phyloP scores from a whole-genome alignment of 1,284 basidiomycete genomes.

The Rhizoctonia solani region DNA sequence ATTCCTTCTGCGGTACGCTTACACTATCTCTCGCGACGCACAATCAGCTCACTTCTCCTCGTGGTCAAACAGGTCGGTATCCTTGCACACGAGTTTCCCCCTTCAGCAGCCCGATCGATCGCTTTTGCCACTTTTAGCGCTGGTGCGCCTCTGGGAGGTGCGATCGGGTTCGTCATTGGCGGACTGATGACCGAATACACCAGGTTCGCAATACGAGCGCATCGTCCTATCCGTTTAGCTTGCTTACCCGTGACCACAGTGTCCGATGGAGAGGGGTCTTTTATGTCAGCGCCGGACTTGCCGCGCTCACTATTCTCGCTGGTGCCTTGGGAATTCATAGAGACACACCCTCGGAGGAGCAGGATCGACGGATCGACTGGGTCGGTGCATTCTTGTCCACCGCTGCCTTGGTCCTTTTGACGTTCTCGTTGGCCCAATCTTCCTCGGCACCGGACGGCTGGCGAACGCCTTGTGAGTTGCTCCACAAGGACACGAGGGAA shows the following conservation, averaged over 20 bases:
- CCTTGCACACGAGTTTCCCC: constrained; percentile 73
- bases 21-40: not conserved
- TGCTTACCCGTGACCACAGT: constrained; percentile 46
- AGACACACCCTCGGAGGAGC: constrained; percentile 44
- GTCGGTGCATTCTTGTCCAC: constrained; percentile 79
- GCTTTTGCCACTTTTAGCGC: constrained; percentile 80
- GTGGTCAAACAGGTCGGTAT: constrained; percentile 71
- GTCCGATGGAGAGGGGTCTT: constrained; percentile 66
- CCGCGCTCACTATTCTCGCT: constrained; percentile 54
- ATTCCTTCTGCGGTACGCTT: constrained; percentile 67
- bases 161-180: constrained; percentile 68
- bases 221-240: too few relatives aligned
- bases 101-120: constrained; percentile 63
- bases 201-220: too few relatives aligned
- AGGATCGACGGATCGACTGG: constrained; percentile 77
- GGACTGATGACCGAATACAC: constrained; percentile 73
- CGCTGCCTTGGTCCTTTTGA: constrained; percentile 72
- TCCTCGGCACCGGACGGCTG: constrained; percentile 69
- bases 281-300: constrained; percentile 60
- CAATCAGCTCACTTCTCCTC: too few relatives aligned
- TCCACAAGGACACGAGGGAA: too few relatives aligned
- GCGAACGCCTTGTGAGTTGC: constrained; percentile 68
- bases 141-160: constrained; percentile 80
- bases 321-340: constrained; percentile 60
- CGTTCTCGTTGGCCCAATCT: constrained; percentile 80